phyloP scores from a whole-genome alignment of 2,329 filamentous ascomycete genomes.

The Thelonectria blattea region DNA sequence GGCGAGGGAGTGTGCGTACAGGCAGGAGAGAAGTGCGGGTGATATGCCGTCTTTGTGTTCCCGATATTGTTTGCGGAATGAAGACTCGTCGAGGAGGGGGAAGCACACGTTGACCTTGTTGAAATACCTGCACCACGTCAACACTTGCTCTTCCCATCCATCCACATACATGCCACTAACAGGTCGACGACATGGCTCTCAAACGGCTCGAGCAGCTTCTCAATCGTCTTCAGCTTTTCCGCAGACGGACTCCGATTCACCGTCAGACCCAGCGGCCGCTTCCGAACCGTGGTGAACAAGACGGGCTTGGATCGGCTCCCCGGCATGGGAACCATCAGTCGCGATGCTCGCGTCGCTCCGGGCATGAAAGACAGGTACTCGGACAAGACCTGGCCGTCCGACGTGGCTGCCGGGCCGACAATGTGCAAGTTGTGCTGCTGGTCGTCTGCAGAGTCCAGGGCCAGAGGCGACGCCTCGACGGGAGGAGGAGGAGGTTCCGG shows the following conservation, averaged over 20 bases:
- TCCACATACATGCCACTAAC: slow-evolving; percentile 38
- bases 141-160: not conserved
- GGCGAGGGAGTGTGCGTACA: slow-evolving; percentile 63
- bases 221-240: slow-evolving; percentile 60
- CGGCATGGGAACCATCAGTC: slow-evolving; percentile 41
- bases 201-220: slow-evolving; percentile 64
- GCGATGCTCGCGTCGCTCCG: slow-evolving; percentile 38
- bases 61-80: slow-evolving; percentile 56
- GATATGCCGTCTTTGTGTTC: slow-evolving; percentile 56
- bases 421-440: slow-evolving; percentile 57
- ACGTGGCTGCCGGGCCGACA: slow-evolving; percentile 63
- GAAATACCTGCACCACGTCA: slow-evolving; percentile 31
- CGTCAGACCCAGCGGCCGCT: slow-evolving; percentile 51
- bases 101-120: slow-evolving; percentile 62
- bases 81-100: slow-evolving; percentile 62
- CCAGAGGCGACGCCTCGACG: slow-evolving; percentile 38
- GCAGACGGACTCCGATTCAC: slow-evolving; percentile 47
- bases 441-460: slow-evolving; percentile 43
- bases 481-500: slow-evolving; percentile 7
- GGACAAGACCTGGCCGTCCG: slow-evolving; percentile 66
- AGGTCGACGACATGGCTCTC: slow-evolving; percentile 56
- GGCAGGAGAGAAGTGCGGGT: slow-evolving; percentile 60
- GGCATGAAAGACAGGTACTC: slow-evolving; percentile 55
- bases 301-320: slow-evolving; percentile 46
- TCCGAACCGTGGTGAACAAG: slow-evolving; percentile 54